phyloP scores from a whole-genome alignment of 345 rosid species.

The Psidium friedrichsthalianum region DNA sequence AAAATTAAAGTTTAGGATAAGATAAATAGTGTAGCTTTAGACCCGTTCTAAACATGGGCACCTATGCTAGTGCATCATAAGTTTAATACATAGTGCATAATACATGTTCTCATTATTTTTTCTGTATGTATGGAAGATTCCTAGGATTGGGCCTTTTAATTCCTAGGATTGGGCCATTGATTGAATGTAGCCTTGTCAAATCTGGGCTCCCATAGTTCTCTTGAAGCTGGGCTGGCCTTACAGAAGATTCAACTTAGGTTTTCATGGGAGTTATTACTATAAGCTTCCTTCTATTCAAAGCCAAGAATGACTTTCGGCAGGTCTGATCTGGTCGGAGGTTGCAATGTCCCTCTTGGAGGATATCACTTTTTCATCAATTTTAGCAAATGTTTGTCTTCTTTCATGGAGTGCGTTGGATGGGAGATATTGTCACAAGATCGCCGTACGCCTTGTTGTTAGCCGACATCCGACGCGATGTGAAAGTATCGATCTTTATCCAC shows the following conservation, averaged over 20 bases:
- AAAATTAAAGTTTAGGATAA: too few relatives aligned
- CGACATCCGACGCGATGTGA: fast-evolving
- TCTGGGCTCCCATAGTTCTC: neutral
- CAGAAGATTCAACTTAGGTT: neutral
- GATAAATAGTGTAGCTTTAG: too few relatives aligned
- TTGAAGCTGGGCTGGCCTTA: neutral
- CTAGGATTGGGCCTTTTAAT: neutral
- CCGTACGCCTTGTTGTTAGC: fast-evolving
- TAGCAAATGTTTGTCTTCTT: neutral
- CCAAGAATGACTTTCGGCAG: neutral
- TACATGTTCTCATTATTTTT: neutral
- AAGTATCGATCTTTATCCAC: neutral
- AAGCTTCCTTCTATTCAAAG: neutral
- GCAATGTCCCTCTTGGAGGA: neutral
- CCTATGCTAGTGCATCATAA: too few relatives aligned
- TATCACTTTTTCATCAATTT: neutral
- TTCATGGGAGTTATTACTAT: neutral
- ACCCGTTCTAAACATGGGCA: too few relatives aligned
- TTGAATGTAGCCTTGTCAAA: neutral
- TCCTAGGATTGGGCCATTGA: neutral
- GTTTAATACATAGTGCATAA: too few relatives aligned
- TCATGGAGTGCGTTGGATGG: neutral
- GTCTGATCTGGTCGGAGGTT: neutral
- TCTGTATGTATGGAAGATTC: neutral
- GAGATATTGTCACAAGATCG: neutral